Base-by-base conservation (phyloP, 805 yeast genomes). In the Candida boidinii region DNA sequence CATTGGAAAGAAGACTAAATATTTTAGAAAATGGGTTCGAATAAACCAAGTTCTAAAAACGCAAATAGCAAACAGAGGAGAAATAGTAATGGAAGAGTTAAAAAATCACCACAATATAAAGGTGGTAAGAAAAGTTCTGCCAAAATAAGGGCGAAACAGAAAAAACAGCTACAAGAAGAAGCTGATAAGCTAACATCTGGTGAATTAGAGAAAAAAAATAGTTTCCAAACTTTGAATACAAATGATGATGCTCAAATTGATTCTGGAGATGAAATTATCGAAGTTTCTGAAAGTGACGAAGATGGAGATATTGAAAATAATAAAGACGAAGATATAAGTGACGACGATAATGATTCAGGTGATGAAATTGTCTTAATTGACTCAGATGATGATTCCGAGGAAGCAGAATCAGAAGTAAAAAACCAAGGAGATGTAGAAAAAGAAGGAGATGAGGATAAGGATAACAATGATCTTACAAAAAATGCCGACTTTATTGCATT, bases 401-500 rank as follows among this genome's bases (percentile, higher is more conserved):
- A 22, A 10, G 36, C 29, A 20, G 31, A 28, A 13, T 26, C 8
- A 18, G 30, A 17, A 7, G 16, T 40, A 28, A 23, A 33, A 31
- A 17, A 37, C 31, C 27, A 41, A 35, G 30, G 13, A 13, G 24
- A n/a, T 13, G 32, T 32, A 6, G 35, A 17, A 12, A 32, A 24
- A n/a, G 18, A 24, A n/a, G 32, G 25, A 5, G 31, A 23, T 17
- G 32, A 35, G 27, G 23, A 22, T 3, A n/a, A n/a, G n/a, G n/a
- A n/a, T n/a, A n/a, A 7, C 9, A 65, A 68, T 37, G 70, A 59
- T 25, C 48, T 70, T 4, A 46, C 68, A 2, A 57, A 60, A 24
- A 68, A 71, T 37, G 62, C 59, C 31, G 79, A 74, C 36, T 75
- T 67, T 42, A 75, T 75, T 15, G 75, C 68, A 10, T 72, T 75